phyloP scores from a whole-genome alignment of 257 asterid species.

The Dorcoceras hygrometricum region DNA sequence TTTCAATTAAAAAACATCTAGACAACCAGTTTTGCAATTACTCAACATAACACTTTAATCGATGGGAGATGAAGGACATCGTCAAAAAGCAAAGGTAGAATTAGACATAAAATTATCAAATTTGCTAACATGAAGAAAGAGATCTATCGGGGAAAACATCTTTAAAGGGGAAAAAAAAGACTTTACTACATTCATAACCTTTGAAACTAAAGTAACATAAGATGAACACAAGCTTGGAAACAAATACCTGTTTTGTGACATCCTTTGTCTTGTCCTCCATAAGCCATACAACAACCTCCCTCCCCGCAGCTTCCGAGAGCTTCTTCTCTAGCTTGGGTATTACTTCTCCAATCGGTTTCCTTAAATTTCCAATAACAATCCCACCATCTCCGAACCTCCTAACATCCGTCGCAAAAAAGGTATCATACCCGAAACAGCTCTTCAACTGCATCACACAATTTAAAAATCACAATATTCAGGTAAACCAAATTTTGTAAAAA shows the following conservation, averaged over 20 bases:
- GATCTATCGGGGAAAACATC: not conserved
- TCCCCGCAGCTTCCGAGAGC: slow-evolving; percentile 83
- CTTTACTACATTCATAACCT: not conserved
- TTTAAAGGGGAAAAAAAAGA: not conserved
- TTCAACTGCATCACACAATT: slow-evolving; percentile 53
- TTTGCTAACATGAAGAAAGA: not conserved
- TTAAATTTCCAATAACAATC: slow-evolving; percentile 76
- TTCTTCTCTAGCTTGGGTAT: slow-evolving; percentile 86
- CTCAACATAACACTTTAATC: not conserved
- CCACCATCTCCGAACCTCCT: slow-evolving; percentile 98
- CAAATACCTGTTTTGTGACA: slow-evolving; percentile 71
- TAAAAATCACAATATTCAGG: slow-evolving; percentile 12
- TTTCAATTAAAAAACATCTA: not conserved
- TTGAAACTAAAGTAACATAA: not conserved
- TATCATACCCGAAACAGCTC: slow-evolving; percentile 84
- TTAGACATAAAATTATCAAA: too few relatives aligned
- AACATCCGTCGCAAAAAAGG: slow-evolving; percentile 82
- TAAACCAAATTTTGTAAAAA: slow-evolving; percentile 1
- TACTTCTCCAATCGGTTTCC: slow-evolving; percentile 77
- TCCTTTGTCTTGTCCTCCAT: slow-evolving; percentile 83
- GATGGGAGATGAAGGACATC: too few relatives aligned
- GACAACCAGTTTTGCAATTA: not conserved
- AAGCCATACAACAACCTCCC: slow-evolving; percentile 86
- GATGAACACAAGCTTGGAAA: not conserved
- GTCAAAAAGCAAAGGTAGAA: too few relatives aligned